Conservation (phyloP, 108 stramenopile species). For the Skeletonema marinoi region DNA sequence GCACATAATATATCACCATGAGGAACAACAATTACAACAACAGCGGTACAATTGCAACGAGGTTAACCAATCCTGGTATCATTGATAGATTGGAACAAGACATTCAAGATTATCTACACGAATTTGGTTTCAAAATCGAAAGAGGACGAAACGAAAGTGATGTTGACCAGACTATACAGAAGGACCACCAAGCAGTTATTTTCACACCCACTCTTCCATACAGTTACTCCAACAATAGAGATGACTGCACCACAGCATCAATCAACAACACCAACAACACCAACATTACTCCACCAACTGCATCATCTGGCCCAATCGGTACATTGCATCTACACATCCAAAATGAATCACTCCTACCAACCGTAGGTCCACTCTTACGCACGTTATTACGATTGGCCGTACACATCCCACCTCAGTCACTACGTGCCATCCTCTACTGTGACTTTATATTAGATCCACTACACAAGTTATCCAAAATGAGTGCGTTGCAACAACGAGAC, state of each 20-base stretch:
- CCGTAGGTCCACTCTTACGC: slow-evolving; percentile 46
- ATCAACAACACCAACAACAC: not conserved
- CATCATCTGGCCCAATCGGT: slow-evolving; percentile 2
- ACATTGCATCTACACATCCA: slow-evolving; percentile 34
- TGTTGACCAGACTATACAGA: not conserved
- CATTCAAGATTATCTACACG: slow-evolving; percentile 29
- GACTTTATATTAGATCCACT: slow-evolving; percentile 17
- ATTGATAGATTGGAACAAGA: slow-evolving; percentile 41
- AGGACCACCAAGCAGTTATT: not conserved
- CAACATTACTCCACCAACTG: not conserved
- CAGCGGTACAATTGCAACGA: not conserved
- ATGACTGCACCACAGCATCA: not conserved
- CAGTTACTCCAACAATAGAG: not conserved
- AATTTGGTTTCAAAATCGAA: slow-evolving; percentile 28
- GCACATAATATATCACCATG: not conserved
- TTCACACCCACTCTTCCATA: not conserved
- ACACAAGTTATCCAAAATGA: slow-evolving; percentile 4
- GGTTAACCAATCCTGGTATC: slow-evolving; percentile 48
- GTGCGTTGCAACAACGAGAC: not conserved
- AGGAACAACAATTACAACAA: not conserved
- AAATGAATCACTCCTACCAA: slow-evolving; percentile 22
- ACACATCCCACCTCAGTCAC: slow-evolving; percentile 19
- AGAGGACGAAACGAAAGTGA: not conserved
- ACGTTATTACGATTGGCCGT: slow-evolving; percentile 32
- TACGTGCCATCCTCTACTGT: slow-evolving; percentile 39